Percentiles rank a stretch among this genome's conserved stretches.
Evolutionary conservation across 2,329 filamentous ascomycete species (phyloP).

Genomic region (Eutypella sp.): DNA sequence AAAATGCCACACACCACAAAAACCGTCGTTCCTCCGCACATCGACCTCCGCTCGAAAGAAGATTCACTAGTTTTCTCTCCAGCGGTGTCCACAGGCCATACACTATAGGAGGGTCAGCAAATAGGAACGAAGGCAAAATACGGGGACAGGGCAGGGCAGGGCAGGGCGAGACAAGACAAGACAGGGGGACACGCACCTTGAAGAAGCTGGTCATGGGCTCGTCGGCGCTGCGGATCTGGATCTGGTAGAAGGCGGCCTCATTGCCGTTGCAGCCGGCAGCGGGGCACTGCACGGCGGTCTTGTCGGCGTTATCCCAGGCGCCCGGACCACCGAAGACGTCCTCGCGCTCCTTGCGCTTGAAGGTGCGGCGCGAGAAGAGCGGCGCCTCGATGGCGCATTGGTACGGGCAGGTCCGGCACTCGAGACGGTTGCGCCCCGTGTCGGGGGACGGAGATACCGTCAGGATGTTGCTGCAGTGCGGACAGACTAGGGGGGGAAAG

Average conservation of each 20-base stretch:
- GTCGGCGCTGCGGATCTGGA: constrained; percentile 96
- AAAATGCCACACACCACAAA: not conserved
- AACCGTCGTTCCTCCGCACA: not conserved
- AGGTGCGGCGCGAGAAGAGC: constrained; percentile 77
- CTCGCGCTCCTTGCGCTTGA: constrained; percentile 82
- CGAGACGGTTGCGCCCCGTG: constrained; percentile 70
- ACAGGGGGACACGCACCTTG: constrained; percentile 53
- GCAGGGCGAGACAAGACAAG: not conserved
- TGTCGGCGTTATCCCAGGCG: constrained; percentile 88
- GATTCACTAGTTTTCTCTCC: constrained; percentile 60
- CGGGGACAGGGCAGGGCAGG: no score
- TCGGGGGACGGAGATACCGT: constrained; percentile 58
- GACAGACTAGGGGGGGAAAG: no score
- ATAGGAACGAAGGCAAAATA: not conserved
- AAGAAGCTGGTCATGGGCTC: constrained; percentile 98
- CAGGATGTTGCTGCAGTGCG: constrained; percentile 77
- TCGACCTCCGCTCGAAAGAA: not conserved
- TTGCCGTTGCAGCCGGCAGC: constrained; percentile 74
- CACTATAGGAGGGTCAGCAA: constrained; percentile 41
- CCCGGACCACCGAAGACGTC: constrained; percentile 84
- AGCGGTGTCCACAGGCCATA: constrained; percentile 60
- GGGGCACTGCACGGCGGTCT: constrained; percentile 76
- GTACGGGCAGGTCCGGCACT: constrained; percentile 94
- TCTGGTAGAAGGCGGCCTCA: constrained; percentile 89
- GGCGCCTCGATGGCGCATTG: constrained; percentile 75